Evolutionary conservation across 228 moss, liverwort and hornwort species (phyloP).

Genomic region (Sphagnum magellanicum): DNA sequence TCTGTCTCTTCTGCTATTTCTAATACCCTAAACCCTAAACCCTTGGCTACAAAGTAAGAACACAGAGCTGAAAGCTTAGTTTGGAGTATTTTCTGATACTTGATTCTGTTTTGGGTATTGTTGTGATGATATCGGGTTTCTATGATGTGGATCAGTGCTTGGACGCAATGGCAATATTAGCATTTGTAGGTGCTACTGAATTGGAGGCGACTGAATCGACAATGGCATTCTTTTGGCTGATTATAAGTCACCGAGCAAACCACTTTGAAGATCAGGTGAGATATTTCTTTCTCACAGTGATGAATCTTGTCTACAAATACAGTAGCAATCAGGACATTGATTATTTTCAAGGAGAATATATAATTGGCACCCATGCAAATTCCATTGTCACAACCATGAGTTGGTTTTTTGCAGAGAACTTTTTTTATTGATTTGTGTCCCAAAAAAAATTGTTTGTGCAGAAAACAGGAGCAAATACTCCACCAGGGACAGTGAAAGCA

Average conservation of each 20-base stretch:
- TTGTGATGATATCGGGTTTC: no score
- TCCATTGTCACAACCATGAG: no score
- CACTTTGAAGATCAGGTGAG: slow-evolving; percentile 67
- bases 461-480: slow-evolving; percentile 54
- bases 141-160: slow-evolving; percentile 27
- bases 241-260: slow-evolving; percentile 65
- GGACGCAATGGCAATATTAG: slow-evolving; percentile 58
- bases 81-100: neutral
- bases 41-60: neutral
- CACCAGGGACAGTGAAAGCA: slow-evolving; percentile 57
- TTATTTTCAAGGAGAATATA: no score
- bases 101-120: no score
- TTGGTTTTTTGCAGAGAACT: no score
- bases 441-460: slow-evolving; percentile 5
- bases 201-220: slow-evolving; percentile 48
- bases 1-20: neutral
- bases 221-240: slow-evolving; percentile 63
- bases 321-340: no score
- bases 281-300: neutral
- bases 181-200: slow-evolving; percentile 63
- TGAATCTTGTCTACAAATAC: neutral
- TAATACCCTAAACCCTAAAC: neutral
- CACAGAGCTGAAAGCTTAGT: neutral
- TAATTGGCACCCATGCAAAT: no score
- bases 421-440: no score